Evolutionary conservation across 768 basidiomycete species (phyloP), one percentile per base, ranked within the genome.

Genomic region (Collybiopsis confluens): DNA sequence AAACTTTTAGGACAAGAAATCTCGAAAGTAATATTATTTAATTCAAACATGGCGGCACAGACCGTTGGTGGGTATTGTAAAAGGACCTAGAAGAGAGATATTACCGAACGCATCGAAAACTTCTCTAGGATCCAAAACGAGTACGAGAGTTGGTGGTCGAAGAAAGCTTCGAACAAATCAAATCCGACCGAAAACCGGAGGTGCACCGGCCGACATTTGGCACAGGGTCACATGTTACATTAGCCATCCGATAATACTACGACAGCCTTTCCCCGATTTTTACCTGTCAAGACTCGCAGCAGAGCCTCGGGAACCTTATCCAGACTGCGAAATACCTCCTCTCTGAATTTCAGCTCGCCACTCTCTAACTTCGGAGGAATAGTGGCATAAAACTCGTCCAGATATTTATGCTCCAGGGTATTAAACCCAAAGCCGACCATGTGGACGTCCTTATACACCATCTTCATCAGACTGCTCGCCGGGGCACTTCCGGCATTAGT

Each of bases 361-460:
- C 57, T 58, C 15, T 65, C 67, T 36, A 74, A 53, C 28, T 61
- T 56, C 10, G 61, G 47, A 37, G 73, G 73, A 7, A 74, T 52
- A 16, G 57, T 63, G 27, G 43, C 52, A 43, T 68, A 66, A 58
- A 76, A 76, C 4, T 54, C 64, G 3, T 63, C 62, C 27, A 48
- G 15, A 55, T 71, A 66, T 57, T 74, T 69, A 9, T 58, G 20
- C 3, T 28, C 18, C 0, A 61, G 40, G 63, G 57, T 45, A 26
- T 30, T 13, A 18, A 54, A 30, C 44, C 73, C 63, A 60, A 78
- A 73, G 2, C 77, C 76, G 45, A 64, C 57, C 23, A 78, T 62
- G 24, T 59, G 68, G 27, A 75, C 62, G 36, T 70, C 67, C 59
- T 72, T 73, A 7, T 54, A 21, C 38, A 76, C 57, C 18, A 75